Evolutionary conservation across 139 green algal species (phyloP).

Genomic region (Klebsormidium nitens): DNA sequence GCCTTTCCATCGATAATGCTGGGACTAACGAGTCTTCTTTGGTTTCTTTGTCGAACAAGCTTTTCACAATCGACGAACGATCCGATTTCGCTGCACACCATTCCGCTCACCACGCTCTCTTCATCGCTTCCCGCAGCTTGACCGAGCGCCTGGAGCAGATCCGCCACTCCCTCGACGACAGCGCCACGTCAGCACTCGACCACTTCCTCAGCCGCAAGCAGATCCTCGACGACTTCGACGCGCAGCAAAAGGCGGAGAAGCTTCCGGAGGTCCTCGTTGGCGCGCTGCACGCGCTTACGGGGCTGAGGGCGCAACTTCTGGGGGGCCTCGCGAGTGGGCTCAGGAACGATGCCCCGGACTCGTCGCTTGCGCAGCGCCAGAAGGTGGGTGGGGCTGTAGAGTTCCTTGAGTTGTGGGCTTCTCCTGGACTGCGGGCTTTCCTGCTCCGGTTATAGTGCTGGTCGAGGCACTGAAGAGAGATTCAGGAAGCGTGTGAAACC

Average conservation of each 20-base stretch:
- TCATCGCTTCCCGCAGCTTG: constrained; percentile 32
- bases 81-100: not conserved
- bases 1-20: too few species aligned
- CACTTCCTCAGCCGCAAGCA: constrained; percentile 23
- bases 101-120: too few species aligned
- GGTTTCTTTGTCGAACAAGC: too few species aligned
- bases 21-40: too few species aligned
- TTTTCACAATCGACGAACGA: too few species aligned
- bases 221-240: not conserved
- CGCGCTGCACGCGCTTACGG: constrained; percentile 29
- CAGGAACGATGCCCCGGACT: constrained; percentile 88
- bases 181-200: not conserved
- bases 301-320: constrained; percentile 29
- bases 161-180: constrained; percentile 23
- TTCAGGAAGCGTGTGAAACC: too few species aligned
- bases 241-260: not conserved
- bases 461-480: too few species aligned
- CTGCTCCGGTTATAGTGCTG: too few species aligned
- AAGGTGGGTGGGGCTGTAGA: too few species aligned
- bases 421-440: too few species aligned
- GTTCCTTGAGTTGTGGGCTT: too few species aligned
- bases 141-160: constrained; percentile 35
- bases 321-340: constrained; percentile 51
- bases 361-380: constrained; percentile 72
- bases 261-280: constrained; percentile 18